Evolutionary conservation across 2,329 filamentous ascomycete species (phyloP).

Genomic region (Phialocephala sp.): DNA sequence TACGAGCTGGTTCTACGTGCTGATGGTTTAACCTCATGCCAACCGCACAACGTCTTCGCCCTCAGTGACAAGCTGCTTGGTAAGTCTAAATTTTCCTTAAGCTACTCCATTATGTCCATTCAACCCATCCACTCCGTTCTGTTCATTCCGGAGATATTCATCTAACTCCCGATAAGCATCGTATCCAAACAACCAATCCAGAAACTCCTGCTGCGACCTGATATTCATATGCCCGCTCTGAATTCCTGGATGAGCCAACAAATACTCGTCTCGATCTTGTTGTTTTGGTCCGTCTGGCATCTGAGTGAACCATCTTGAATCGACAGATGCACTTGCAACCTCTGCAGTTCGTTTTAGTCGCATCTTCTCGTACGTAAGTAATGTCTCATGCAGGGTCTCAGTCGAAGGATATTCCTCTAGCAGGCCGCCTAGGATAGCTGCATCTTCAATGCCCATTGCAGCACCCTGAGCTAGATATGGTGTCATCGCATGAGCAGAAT

Average conservation of each 20-base stretch:
- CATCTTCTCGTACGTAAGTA: conserved; percentile 25
- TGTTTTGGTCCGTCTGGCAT: conserved; percentile 28
- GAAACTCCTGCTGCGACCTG: conserved; percentile 25
- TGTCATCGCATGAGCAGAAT: conserved; percentile 52
- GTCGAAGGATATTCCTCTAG: conserved; percentile 19
- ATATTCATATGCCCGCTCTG: conserved; percentile 29
- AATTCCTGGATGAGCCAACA: conserved; percentile 29
- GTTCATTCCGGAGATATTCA: neutral
- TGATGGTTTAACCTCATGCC: neutral
- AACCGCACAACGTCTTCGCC: neutral
- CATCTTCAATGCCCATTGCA: conserved; percentile 39
- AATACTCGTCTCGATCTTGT: conserved; percentile 27
- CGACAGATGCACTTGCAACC: conserved; percentile 29
- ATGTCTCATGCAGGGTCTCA: conserved; percentile 11
- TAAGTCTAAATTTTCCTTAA: neutral
- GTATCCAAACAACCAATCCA: conserved; percentile 32
- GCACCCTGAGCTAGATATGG: conserved; percentile 52
- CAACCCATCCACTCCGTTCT: neutral
- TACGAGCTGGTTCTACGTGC: neutral
- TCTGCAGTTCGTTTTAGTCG: conserved; percentile 26
- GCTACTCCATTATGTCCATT: neutral
- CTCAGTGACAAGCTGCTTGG: neutral
- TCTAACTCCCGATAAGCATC: conserved; percentile 27
- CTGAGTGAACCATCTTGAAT: conserved; percentile 32
- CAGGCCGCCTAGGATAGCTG: conserved; percentile 28